phyloP scores from a whole-genome alignment of 2,329 filamentous ascomycete genomes.

The Fusarium equiseti region DNA sequence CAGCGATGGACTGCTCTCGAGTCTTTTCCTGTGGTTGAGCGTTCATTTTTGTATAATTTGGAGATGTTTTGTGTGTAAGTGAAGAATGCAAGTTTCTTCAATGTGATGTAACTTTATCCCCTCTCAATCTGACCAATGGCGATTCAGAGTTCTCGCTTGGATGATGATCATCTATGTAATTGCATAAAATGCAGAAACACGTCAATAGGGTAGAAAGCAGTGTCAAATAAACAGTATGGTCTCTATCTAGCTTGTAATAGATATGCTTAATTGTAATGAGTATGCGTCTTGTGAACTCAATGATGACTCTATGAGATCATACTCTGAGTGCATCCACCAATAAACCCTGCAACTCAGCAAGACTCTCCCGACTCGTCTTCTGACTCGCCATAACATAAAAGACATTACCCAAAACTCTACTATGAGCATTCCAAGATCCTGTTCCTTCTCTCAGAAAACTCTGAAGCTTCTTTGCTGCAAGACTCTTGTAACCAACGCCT shows the following conservation, averaged over 20 bases:
- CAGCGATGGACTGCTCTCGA: conserved; percentile 32
- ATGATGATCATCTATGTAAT: conserved; percentile 14
- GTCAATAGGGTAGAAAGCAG: not conserved
- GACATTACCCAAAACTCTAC: conserved; percentile 68
- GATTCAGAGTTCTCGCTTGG: not conserved
- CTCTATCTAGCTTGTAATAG: no score
- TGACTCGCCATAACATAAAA: conserved; percentile 70
- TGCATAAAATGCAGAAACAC: conserved; percentile 15
- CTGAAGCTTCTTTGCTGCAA: conserved; percentile 59
- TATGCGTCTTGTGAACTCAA: not conserved
- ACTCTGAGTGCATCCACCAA: conserved; percentile 31
- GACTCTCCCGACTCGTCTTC: conserved; percentile 51
- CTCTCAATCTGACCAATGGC: conserved; percentile 2
- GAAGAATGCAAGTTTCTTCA: conserved; percentile 5
- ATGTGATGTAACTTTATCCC: conserved; percentile 6
- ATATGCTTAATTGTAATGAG: no score
- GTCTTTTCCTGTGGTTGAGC: conserved; percentile 20
- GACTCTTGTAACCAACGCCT: conserved; percentile 61
- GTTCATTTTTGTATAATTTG: conserved; percentile 11
- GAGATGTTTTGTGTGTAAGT: not conserved
- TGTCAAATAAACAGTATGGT: not conserved
- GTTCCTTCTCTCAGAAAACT: conserved; percentile 49
- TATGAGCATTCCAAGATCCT: conserved; percentile 63
- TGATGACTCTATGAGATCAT: conserved; percentile 2
- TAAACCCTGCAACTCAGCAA: conserved; percentile 41